Evolutionary conservation across 352 stramenopile species (phyloP).

Genomic region (Globisporangium nodosum): DNA sequence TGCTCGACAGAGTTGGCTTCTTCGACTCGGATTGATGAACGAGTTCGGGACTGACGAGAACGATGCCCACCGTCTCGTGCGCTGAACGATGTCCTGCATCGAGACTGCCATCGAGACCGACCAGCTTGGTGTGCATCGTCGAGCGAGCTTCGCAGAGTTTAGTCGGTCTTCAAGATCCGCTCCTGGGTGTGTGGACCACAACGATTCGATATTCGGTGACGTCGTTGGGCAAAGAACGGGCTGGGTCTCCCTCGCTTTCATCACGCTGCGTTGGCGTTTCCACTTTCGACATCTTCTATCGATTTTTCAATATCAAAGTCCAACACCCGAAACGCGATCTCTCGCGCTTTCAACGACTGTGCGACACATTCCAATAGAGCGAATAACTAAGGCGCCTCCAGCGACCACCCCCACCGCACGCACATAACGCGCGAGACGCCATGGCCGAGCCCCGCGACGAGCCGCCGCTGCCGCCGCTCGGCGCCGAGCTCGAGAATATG

Average conservation of each 20-base stretch:
- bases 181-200: not conserved
- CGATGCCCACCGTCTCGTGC: no score
- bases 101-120: no score
- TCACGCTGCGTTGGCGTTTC: not conserved
- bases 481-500: constrained; percentile 9
- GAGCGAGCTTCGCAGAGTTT: no score
- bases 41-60: no score
- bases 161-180: no score
- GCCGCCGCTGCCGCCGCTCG: not conserved
- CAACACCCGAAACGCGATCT: not conserved
- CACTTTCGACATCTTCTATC: not conserved
- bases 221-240: not conserved
- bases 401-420: not conserved
- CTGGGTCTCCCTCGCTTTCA: not conserved
- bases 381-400: not conserved
- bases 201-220: constrained; percentile 1
- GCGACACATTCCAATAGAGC: not conserved
- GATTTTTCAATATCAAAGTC: not conserved
- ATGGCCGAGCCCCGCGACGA: constrained; percentile 1
- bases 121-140: no score
- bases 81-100: no score
- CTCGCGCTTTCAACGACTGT: not conserved
- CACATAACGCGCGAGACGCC: not conserved
- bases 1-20: no score
- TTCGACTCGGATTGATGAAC: no score